Evolutionary conservation across 2,329 filamentous ascomycete genomes (phyloP).

Genomic region (Triangularia verruculosa): DNA sequence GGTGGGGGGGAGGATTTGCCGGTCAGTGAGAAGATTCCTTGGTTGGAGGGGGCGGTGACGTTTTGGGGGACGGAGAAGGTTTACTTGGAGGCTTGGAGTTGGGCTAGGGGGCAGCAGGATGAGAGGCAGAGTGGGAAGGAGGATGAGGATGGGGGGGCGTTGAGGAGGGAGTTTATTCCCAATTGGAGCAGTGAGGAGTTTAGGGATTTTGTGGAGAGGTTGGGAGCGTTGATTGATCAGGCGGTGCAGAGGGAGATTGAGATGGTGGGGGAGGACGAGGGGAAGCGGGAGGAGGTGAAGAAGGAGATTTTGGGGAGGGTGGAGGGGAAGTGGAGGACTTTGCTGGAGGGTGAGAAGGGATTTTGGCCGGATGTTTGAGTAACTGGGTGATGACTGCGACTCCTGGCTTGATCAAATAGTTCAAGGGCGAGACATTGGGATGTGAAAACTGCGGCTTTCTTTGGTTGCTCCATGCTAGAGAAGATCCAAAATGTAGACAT

Average conservation of each 20-base stretch:
- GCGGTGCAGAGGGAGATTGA: conserved; percentile 43
- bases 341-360: conserved; percentile 54
- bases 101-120: conserved; percentile 42
- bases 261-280: conserved; percentile 22
- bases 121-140: conserved; percentile 22
- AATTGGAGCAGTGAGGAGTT: conserved; percentile 67
- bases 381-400: too few relatives aligned
- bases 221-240: conserved; percentile 55
- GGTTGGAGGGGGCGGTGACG: conserved; percentile 67
- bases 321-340: conserved; percentile 45
- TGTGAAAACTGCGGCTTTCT: too few relatives aligned
- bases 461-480: too few relatives aligned
- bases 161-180: conserved; percentile 62
- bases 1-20: background rate
- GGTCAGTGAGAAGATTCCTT: conserved; percentile 36
- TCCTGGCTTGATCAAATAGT: too few relatives aligned
- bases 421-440: too few relatives aligned
- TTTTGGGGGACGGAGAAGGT: conserved; percentile 73
- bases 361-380: conserved; percentile 55
- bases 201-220: conserved; percentile 53
- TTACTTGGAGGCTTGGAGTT: conserved; percentile 60
- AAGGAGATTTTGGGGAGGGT: conserved; percentile 39
- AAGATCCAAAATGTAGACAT: too few relatives aligned
- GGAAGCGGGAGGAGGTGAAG: conserved; percentile 29
- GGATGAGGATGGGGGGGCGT: conserved; percentile 63